Conservation (phyloP, 768 basidiomycete genomes). For the Porphyrellus cyaneotinctus region DNA sequence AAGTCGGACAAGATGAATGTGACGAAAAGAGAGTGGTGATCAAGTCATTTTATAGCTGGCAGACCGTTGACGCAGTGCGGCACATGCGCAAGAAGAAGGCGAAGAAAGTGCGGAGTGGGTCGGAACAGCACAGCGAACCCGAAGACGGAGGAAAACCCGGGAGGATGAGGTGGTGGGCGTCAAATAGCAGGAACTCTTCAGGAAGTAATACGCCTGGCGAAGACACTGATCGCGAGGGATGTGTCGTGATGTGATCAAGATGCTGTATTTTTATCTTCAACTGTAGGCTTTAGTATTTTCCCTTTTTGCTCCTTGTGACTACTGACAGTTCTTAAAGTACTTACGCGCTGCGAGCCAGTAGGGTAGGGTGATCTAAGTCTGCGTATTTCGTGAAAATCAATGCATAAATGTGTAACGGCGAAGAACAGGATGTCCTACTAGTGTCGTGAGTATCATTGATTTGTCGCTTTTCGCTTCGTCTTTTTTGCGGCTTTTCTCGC, state of each 20-base stretch:
- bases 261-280: slow-evolving; percentile 23
- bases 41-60: slow-evolving; percentile 85
- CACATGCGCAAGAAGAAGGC: slow-evolving; percentile 55
- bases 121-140: slow-evolving; percentile 30
- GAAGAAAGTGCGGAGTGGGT: slow-evolving; percentile 39
- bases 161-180: slow-evolving; percentile 34
- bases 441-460: slow-evolving; percentile 6
- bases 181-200: slow-evolving; percentile 45
- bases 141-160: slow-evolving; percentile 25
- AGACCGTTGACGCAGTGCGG: slow-evolving; percentile 76
- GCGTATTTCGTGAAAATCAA: slow-evolving; percentile 15
- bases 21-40: slow-evolving; percentile 67
- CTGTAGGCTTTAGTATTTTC: slow-evolving; percentile 27
- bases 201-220: slow-evolving; percentile 50
- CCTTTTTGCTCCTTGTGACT: slow-evolving; percentile 8
- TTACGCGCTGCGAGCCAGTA: slow-evolving; percentile 13
- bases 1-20: slow-evolving; percentile 77
- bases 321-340: slow-evolving; percentile 13
- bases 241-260: slow-evolving; percentile 57
- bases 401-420: slow-evolving; percentile 6
- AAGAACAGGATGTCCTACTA: slow-evolving; percentile 9
- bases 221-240: slow-evolving; percentile 52
- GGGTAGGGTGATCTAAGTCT: slow-evolving; percentile 12
- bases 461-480: slow-evolving; percentile 33
- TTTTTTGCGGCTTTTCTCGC: slow-evolving; percentile 31